Conservation (phyloP, 2,329 filamentous ascomycete genomes). For the Reticulascus tulasneorum region DNA sequence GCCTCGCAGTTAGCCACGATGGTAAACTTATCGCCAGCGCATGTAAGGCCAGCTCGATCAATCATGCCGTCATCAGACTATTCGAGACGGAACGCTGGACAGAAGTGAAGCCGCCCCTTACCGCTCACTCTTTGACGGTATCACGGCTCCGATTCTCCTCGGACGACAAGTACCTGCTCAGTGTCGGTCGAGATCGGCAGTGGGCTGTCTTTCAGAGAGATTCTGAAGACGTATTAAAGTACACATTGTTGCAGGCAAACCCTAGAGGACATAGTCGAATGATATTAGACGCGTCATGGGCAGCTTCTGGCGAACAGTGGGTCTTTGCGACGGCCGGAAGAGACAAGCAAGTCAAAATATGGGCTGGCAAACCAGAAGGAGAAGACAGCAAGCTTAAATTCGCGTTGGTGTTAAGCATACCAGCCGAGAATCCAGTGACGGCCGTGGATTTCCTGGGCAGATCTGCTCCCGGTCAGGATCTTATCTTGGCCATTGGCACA, state of each 20-base stretch:
- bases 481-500: slow-evolving; percentile 53
- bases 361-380: slow-evolving; percentile 38
- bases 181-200: slow-evolving; percentile 85
- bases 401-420: slow-evolving; percentile 47
- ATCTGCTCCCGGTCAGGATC: slow-evolving; percentile 21
- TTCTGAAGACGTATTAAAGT: slow-evolving; percentile 35
- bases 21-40: slow-evolving; percentile 79
- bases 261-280: slow-evolving; percentile 86
- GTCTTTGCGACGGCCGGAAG: slow-evolving; percentile 84
- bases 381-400: slow-evolving; percentile 37
- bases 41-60: slow-evolving; percentile 86
- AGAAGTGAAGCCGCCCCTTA: slow-evolving; percentile 76
- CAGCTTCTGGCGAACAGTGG: slow-evolving; percentile 43
- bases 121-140: slow-evolving; percentile 83
- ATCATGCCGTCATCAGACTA: slow-evolving; percentile 89
- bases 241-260: slow-evolving; percentile 59
- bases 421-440: slow-evolving; percentile 60
- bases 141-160: slow-evolving; percentile 76
- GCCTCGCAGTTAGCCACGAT: slow-evolving; percentile 73
- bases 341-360: slow-evolving; percentile 79
- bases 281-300: slow-evolving; percentile 88
- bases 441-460: slow-evolving; percentile 61
- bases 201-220: slow-evolving; percentile 75
- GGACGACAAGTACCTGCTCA: slow-evolving; percentile 73
- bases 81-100: slow-evolving; percentile 88